Evolutionary conservation across 345 rosid species (phyloP), one percentile per base, ranked within the genome.

Genomic region (Stellera chamaejasme): DNA sequence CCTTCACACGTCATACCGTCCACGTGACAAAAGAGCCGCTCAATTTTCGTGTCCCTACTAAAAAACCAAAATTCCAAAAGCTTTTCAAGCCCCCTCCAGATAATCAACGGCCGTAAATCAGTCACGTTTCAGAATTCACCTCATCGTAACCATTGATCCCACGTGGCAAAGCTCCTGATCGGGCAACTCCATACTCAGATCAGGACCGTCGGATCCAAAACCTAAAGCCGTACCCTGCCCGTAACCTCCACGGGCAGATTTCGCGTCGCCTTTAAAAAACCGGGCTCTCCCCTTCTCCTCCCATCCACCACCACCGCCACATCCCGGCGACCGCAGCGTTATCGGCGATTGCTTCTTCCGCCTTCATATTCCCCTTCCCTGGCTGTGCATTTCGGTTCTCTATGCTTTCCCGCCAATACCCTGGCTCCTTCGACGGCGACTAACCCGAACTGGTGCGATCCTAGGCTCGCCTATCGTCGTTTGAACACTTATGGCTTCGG

Each of bases 221-320:
- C 65, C 66, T 27, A 77, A 69, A 78, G 74, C 14, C 44, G 27
- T 11, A 41, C 36, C 15, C 63, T 53, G 63, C 76, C 66, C 75
- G 19, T 32, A 10, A 15, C 13, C 2, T 4, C 5, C 13, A 13
- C 69, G 76, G 78, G 73, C 76, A 73, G 76, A 74, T 70, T 73
- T 65, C 48, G 45, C 50, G 48, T 36, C 13, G 70, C 75, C 75
- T 74, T 77, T 77, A 77, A 74, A 68, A 68, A 27, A 8, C 39
- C 39, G 63, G 60, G 64, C 10, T 26, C 32, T 48, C 53, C 57
- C 60, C 59, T 11, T 39, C 48, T 13, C 45, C 1, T 19, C 23
- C 23, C 23, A 19, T 19, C 23, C 23, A 19, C 23, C 23, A 19
- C 23, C 23, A 19, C 13, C 25, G 62, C 59, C 51, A 58, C 75